Conservation (phyloP, 2,329 filamentous ascomycete species). For the Calonectria montana region DNA sequence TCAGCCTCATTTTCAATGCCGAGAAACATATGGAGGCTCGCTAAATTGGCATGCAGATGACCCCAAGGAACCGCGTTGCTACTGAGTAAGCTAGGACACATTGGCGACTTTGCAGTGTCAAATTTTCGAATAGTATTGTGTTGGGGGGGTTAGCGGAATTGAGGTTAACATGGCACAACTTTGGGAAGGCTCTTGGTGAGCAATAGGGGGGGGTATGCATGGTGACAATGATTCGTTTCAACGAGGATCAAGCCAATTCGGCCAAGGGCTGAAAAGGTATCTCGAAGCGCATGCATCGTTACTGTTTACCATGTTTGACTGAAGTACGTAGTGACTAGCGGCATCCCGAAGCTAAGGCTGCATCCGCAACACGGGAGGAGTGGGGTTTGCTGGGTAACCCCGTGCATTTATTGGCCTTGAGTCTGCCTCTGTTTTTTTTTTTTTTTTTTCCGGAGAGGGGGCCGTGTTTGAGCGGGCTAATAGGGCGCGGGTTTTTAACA, state of each 20-base stretch:
- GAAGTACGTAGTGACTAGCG: constrained; percentile 4
- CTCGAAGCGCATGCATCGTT: constrained; percentile 3
- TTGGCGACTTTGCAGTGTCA: background rate
- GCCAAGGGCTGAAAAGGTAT: background rate
- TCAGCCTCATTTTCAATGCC: constrained; percentile 7
- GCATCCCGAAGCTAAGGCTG: background rate
- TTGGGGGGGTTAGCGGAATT: background rate
- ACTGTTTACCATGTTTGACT: background rate
- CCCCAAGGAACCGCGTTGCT: background rate
- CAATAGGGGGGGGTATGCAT: background rate
- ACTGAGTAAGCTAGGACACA: background rate
- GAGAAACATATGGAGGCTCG: background rate
- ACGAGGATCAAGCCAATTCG: background rate
- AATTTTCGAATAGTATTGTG: background rate
- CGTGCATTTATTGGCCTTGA: background rate
- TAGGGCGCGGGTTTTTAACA: background rate
- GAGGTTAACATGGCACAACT: background rate
- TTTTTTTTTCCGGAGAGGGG: background rate
- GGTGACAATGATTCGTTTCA: background rate
- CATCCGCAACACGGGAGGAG: constrained; percentile 1
- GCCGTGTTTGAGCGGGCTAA: background rate
- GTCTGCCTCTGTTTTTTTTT: background rate
- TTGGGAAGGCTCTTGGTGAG: background rate
- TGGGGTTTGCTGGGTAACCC: constrained; percentile 5
- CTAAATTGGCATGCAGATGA: background rate